These are phyloP conservation scores for Aspergillus chevalieri DNA, from an alignment of 2,329 filamentous ascomycete genomes.

Conservation along the genomic window DNA sequence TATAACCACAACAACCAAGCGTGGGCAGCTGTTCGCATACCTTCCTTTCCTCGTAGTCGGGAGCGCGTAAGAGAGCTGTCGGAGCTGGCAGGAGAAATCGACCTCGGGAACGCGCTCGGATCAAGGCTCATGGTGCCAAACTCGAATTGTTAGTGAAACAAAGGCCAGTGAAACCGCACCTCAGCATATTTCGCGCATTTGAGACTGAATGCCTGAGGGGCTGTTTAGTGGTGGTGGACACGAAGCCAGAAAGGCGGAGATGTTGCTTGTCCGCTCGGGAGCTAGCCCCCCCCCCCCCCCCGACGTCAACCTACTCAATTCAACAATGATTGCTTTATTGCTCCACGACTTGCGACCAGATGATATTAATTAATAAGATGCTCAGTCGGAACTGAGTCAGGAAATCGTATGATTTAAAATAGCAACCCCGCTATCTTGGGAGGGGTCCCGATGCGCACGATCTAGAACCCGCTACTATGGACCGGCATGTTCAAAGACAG, in stretches of 20 bases:
- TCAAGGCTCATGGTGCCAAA: slow-evolving; percentile 39
- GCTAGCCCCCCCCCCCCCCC: slow-evolving; percentile 7
- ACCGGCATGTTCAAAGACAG: not conserved
- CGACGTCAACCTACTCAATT: slow-evolving; percentile 2
- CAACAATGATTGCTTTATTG: not conserved
- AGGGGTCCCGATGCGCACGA: not conserved
- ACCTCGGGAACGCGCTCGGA: slow-evolving; percentile 36
- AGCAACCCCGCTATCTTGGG: not conserved
- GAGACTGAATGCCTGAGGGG: slow-evolving; percentile 9
- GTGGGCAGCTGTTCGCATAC: slow-evolving; percentile 45
- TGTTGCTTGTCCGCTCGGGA: slow-evolving; percentile 7
- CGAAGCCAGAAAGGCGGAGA: slow-evolving; percentile 13
- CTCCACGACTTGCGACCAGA: not conserved
- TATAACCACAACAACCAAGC: not conserved
- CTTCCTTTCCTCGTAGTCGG: slow-evolving; percentile 70
- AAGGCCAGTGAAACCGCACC: slow-evolving; percentile 14
- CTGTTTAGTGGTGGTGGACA: slow-evolving; percentile 10
- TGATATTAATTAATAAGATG: not conserved
- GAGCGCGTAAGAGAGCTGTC: slow-evolving; percentile 74
- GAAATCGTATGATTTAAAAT: not conserved
- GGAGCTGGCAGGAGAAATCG: slow-evolving; percentile 71
- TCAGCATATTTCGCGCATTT: slow-evolving; percentile 33
- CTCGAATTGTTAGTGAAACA: slow-evolving; percentile 18
- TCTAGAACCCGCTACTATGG: not conserved
- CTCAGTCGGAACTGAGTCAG: not conserved